These are phyloP conservation scores for Benincasa hispida DNA, from an alignment of 306 rosid genomes.

Conservation along the genomic window DNA sequence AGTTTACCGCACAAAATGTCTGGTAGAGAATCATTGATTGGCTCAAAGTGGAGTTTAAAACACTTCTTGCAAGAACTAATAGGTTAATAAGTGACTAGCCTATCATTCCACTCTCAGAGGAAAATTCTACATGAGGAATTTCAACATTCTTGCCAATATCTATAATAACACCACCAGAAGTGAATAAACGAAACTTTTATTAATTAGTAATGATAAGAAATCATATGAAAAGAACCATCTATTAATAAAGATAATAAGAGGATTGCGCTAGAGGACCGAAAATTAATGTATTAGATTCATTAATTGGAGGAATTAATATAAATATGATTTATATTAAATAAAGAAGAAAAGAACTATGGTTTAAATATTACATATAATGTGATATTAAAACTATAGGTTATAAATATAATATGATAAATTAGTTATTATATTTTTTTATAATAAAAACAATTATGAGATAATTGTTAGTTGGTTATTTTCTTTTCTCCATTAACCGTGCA, in stretches of 20 bases:
- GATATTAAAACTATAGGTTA: too few relatives aligned
- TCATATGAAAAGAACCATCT: neutral
- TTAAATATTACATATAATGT: too few relatives aligned
- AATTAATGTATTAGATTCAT: too few relatives aligned
- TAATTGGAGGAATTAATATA: too few relatives aligned
- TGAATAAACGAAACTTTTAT: neutral
- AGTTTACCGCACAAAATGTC: constrained; percentile 63
- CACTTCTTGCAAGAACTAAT: constrained; percentile 60
- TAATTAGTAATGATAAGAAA: neutral
- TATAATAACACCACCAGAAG: neutral
- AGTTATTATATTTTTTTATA: too few relatives aligned
- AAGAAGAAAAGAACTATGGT: too few relatives aligned
- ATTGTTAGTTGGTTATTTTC: too few relatives aligned
- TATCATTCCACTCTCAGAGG: constrained; percentile 97
- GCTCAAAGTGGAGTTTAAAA: constrained; percentile 45
- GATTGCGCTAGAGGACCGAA: neutral
- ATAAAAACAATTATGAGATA: too few relatives aligned
- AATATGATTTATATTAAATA: too few relatives aligned
- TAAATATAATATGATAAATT: too few relatives aligned
- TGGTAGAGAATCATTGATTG: constrained; percentile 81
- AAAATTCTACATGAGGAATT: constrained; percentile 57
- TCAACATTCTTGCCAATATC: neutral
- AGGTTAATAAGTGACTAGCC: constrained; percentile 86
- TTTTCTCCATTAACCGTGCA: too few relatives aligned
- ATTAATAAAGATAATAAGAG: neutral